These are phyloP conservation scores for Pythium brachiatum DNA, from an alignment of 352 stramenopile genomes.

Conservation along the genomic window DNA sequence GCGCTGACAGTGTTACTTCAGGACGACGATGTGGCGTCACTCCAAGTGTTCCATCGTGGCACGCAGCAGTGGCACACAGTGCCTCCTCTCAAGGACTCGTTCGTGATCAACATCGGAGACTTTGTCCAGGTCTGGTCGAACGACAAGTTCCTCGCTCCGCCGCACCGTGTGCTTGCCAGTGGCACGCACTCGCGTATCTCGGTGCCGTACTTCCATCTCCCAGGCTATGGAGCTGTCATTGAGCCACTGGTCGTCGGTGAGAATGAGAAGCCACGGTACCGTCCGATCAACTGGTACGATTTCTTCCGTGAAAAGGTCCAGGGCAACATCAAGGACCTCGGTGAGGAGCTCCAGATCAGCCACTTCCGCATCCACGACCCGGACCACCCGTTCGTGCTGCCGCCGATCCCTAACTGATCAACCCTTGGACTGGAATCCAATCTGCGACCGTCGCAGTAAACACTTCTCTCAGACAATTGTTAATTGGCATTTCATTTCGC, in stretches of 20 bases:
- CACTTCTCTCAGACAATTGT: too few relatives aligned
- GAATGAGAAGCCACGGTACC: constrained; percentile 52
- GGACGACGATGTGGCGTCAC: constrained; percentile 49
- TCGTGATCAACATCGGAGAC: constrained; percentile 67
- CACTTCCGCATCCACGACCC: constrained; percentile 41
- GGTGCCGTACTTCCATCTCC: constrained; percentile 64
- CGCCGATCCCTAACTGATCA: background rate
- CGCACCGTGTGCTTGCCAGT: constrained; percentile 48
- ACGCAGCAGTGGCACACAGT: constrained; percentile 45
- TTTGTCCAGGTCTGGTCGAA: constrained; percentile 61
- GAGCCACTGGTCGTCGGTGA: constrained; percentile 48
- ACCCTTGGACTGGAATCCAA: too few relatives aligned
- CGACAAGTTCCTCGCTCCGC: constrained; percentile 42
- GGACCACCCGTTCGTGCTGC: background rate
- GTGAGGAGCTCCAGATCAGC: constrained; percentile 90
- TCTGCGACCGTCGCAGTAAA: too few relatives aligned
- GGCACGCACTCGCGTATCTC: constrained; percentile 40
- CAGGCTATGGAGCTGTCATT: constrained; percentile 53
- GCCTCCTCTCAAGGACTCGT: constrained; percentile 38
- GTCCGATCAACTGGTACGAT: constrained; percentile 81
- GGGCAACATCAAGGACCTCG: constrained; percentile 89
- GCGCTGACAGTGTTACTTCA: constrained; percentile 61
- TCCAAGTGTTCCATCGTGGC: constrained; percentile 53
- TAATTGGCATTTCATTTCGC: too few relatives aligned
- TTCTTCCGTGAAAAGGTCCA: constrained; percentile 84